Evolutionary conservation across 148 eudicot genomes (phyloP).

Genomic region (Selenicereus undatus): DNA sequence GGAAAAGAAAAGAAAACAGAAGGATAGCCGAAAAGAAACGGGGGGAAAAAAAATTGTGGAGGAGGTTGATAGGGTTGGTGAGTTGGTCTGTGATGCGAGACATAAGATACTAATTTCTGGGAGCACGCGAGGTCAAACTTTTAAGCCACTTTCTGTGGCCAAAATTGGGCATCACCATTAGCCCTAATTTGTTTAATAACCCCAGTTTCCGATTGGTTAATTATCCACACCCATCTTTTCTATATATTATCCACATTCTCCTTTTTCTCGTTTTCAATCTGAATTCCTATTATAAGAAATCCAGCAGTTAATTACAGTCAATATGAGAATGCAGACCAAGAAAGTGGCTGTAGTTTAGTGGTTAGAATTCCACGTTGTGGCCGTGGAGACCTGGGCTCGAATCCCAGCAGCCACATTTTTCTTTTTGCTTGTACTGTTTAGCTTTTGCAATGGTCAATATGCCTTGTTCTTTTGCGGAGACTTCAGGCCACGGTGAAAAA

Average conservation of each 20-base stretch:
- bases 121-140: slow-evolving; percentile 18
- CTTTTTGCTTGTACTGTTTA: background rate
- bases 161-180: slow-evolving; percentile 5
- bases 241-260: background rate
- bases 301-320: too few species aligned
- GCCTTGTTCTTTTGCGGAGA: too few species aligned
- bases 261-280: background rate
- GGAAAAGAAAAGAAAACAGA: too few species aligned
- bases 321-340: background rate
- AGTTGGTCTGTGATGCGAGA: too few species aligned
- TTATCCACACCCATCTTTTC: background rate
- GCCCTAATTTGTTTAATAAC: background rate
- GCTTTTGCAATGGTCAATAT: background rate
- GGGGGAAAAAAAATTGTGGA: background rate
- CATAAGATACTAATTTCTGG: background rate
- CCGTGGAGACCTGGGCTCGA: slow-evolving; percentile 9
- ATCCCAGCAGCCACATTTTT: background rate
- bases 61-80: background rate
- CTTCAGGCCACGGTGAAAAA: too few species aligned
- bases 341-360: slow-evolving; percentile 5
- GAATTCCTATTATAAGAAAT: too few species aligned
- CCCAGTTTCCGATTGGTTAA: background rate
- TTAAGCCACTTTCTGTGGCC: slow-evolving; percentile 26
- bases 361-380: slow-evolving; percentile 7
- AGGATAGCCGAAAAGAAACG: background rate